These are phyloP conservation scores for Bathelium albidoporum DNA, from an alignment of 495 filamentous ascomycete species.

Conservation along the genomic window DNA sequence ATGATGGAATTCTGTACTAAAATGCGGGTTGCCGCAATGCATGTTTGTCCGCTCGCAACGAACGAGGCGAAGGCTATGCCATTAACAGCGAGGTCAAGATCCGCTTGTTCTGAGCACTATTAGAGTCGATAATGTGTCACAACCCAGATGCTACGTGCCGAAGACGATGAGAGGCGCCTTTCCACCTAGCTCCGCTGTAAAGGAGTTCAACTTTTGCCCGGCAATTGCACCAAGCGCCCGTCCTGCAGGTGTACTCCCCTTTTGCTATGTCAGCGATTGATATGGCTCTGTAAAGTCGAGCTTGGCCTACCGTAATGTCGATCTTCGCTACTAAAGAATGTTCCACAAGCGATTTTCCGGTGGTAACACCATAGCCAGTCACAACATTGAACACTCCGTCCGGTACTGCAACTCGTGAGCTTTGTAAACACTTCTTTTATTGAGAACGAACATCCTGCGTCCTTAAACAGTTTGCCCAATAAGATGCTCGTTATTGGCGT, in stretches of 20 bases:
- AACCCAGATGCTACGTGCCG: not conserved
- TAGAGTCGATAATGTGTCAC: not conserved
- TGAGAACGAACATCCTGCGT: conserved; percentile 31
- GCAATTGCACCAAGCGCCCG: conserved; percentile 39
- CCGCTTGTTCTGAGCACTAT: conserved; percentile 35
- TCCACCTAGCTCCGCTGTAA: conserved; percentile 51
- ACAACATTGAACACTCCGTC: conserved; percentile 50
- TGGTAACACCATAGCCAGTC: conserved; percentile 42
- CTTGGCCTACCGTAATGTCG: conserved; percentile 47
- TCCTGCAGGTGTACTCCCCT: conserved; percentile 30
- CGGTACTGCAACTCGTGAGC: conserved; percentile 26
- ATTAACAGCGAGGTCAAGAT: conserved; percentile 43
- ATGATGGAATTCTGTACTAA: conserved; percentile 43
- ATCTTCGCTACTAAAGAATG: conserved; percentile 47
- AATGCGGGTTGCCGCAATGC: conserved; percentile 50
- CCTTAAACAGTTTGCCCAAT: conserved; percentile 41
- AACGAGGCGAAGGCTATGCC: conserved; percentile 50
- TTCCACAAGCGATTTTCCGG: conserved; percentile 45
- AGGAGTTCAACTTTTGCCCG: conserved; percentile 42
- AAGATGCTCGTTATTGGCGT: conserved; percentile 47
- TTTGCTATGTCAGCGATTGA: not conserved
- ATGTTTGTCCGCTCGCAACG: conserved; percentile 52
- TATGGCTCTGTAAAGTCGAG: not conserved
- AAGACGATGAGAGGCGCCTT: conserved; percentile 47
- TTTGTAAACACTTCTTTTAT: not conserved